Conservation (phyloP, 139 green algal genomes). For the Chlorella sp. region DNA sequence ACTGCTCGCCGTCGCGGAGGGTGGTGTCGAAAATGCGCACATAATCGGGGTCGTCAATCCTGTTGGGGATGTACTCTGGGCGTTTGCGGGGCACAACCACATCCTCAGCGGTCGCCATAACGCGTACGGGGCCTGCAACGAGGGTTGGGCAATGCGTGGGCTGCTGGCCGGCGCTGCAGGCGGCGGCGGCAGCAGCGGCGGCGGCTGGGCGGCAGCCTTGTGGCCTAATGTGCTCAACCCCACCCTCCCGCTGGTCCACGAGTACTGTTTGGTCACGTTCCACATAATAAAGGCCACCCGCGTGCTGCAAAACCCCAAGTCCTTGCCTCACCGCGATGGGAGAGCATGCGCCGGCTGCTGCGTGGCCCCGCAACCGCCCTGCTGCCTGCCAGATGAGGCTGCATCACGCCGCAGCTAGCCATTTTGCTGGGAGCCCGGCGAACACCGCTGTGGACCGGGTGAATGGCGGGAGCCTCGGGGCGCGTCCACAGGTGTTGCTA, state of each 20-base stretch:
- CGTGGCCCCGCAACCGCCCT: background rate
- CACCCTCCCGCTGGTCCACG: background rate
- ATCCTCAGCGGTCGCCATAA: background rate
- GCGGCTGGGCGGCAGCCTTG: background rate
- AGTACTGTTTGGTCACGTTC: background rate
- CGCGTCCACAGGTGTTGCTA: no score
- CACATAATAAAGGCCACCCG: background rate
- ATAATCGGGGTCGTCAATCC: slow-evolving; percentile 90
- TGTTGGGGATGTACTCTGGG: slow-evolving; percentile 79
- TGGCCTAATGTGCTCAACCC: background rate
- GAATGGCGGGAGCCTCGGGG: no score
- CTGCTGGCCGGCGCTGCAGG: background rate
- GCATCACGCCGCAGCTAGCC: background rate
- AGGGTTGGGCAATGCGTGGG: background rate
- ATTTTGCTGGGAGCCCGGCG: background rate
- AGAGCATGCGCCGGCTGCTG: background rate
- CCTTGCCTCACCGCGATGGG: background rate
- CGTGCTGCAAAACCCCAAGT: background rate
- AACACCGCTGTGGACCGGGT: no score
- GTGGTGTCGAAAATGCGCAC: slow-evolving; percentile 99
- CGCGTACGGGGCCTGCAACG: background rate
- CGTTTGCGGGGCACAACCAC: slow-evolving; percentile 28
- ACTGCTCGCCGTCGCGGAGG: slow-evolving; percentile 97
- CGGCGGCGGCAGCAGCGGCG: background rate
- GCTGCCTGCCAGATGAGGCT: background rate